These are phyloP conservation scores for Kokia cookei DNA, from an alignment of 441 rosid genomes.

Conservation along the genomic window DNA sequence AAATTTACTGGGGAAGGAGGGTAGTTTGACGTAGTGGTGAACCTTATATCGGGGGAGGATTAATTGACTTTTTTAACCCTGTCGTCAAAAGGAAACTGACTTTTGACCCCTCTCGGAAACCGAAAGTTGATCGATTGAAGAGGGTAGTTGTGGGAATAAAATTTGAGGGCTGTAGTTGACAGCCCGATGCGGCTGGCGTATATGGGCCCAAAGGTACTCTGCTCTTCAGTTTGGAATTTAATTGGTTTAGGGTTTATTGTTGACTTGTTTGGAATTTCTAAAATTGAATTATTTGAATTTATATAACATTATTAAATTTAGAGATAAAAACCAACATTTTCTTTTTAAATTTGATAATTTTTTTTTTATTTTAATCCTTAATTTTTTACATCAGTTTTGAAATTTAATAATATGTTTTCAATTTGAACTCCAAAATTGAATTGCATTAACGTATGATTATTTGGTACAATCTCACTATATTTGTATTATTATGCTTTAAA, in stretches of 20 bases:
- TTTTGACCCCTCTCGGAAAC: not conserved
- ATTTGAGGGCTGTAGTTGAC: not conserved
- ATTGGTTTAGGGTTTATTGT: not conserved
- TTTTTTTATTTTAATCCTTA: no score
- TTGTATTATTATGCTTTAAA: no score
- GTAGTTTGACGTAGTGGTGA: not conserved
- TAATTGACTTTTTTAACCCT: not conserved
- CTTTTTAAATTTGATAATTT: no score
- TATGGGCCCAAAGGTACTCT: not conserved
- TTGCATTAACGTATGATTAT: no score
- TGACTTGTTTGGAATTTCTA: not conserved
- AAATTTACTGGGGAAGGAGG: not conserved
- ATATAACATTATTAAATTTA: no score
- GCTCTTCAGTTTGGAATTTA: not conserved
- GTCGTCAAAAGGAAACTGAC: not conserved
- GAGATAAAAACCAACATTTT: no score
- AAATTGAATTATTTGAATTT: no score
- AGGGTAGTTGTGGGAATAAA: not conserved
- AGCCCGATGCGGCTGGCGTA: not conserved
- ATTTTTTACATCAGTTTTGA: no score
- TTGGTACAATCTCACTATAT: no score
- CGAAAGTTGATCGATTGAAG: not conserved
- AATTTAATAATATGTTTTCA: no score
- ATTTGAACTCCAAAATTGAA: no score
- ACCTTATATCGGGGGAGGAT: not conserved